Evolutionary conservation across 1,284 basidiomycete species (phyloP).

Genomic region (Trichosporon sp.): DNA sequence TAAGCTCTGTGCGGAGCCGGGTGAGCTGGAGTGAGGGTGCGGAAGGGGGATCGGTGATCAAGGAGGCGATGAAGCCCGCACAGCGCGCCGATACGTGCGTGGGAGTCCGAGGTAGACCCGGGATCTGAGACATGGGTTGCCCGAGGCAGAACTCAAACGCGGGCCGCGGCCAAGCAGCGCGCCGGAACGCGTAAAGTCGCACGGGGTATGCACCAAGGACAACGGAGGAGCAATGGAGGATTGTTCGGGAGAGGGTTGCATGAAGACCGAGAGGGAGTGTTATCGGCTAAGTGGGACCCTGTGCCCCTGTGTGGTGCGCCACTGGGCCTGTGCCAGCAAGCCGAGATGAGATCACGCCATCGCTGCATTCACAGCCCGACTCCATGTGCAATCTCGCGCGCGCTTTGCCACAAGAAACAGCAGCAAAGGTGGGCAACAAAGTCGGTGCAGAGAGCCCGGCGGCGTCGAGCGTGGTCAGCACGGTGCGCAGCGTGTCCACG

Average conservation of each 20-base stretch:
- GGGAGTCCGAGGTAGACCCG: neutral
- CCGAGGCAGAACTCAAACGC: neutral
- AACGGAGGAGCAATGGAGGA: too few relatives aligned
- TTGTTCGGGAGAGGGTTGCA: too few relatives aligned
- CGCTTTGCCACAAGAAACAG: neutral
- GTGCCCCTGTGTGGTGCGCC: neutral
- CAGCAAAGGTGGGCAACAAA: neutral
- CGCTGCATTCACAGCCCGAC: neutral
- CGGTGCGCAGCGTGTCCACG: neutral
- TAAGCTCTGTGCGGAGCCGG: too few relatives aligned
- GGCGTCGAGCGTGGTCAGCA: neutral
- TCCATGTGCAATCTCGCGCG: neutral
- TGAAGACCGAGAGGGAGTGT: neutral
- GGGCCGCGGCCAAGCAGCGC: neutral
- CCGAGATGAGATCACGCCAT: neutral
- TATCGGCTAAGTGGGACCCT: neutral
- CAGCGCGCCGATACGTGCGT: neutral
- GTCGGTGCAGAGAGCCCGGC: neutral
- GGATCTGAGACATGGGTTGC: neutral
- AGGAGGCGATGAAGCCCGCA: neutral
- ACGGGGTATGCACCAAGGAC: neutral
- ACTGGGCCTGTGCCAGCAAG: neutral
- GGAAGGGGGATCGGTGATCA: neutral
- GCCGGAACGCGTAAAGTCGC: neutral
- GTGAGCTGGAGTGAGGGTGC: too few relatives aligned